Conservation (phyloP, 2,329 filamentous ascomycete genomes). For the Exophiala xenobiotica region DNA sequence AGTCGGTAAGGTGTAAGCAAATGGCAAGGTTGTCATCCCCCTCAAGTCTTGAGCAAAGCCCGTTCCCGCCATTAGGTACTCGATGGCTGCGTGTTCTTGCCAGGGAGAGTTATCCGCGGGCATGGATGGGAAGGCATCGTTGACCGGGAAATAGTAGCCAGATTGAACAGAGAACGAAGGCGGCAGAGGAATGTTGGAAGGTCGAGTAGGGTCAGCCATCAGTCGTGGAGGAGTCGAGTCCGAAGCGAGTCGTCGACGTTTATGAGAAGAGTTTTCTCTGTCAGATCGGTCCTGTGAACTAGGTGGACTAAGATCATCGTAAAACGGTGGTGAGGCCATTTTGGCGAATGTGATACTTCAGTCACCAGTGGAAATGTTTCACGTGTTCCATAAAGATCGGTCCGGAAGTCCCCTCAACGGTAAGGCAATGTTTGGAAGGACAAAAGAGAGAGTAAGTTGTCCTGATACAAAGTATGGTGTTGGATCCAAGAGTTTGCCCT, state of each 20-base stretch:
- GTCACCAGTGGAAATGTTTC: constrained; percentile 2
- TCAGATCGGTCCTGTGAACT: constrained; percentile 18
- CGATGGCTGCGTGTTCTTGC: constrained; percentile 19
- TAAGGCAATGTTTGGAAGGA: background rate
- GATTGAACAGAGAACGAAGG: background rate
- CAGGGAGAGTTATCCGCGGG: constrained; percentile 6
- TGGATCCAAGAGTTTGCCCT: background rate
- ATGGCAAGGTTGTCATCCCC: constrained; percentile 3
- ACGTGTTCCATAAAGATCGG: background rate
- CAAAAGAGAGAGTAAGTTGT: background rate
- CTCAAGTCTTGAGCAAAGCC: constrained; percentile 22
- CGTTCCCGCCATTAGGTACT: constrained; percentile 15
- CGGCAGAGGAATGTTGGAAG: background rate
- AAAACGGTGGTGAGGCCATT: constrained; percentile 20
- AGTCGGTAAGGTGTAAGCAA: background rate
- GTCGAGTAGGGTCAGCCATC: constrained; percentile 15
- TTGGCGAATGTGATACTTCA: constrained; percentile 13
- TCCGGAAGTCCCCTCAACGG: too few relatives aligned
- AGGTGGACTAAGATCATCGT: constrained; percentile 16
- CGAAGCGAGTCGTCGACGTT: constrained; percentile 21
- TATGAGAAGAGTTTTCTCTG: constrained; percentile 16
- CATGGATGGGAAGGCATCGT: constrained; percentile 3
- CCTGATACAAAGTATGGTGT: background rate
- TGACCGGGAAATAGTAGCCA: background rate
- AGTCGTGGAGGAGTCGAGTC: constrained; percentile 3